Percentiles rank a stretch among this genome's conserved stretches.
phyloP scores from a whole-genome alignment of 306 rosid genomes.

The Pyrus bretschneideri region DNA sequence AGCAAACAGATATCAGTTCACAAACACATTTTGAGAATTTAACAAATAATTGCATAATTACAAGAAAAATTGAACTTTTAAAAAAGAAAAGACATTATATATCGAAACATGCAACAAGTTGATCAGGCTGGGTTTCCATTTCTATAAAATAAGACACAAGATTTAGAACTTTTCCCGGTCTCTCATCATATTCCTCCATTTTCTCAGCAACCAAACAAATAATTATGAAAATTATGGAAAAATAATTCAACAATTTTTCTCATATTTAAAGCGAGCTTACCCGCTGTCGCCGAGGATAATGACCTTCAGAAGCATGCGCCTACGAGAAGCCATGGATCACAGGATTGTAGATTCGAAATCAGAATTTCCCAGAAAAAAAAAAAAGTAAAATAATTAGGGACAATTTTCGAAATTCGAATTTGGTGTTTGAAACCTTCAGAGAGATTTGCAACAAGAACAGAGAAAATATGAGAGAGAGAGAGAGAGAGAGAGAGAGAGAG shows the following conservation, averaged over 20 bases:
- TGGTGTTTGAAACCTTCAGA: neutral
- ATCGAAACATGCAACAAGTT: neutral
- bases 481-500: neutral
- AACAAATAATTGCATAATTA: neutral
- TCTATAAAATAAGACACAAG: neutral
- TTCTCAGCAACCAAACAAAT: constrained; percentile 3
- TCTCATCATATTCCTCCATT: neutral
- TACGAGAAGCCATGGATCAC: constrained; percentile 78
- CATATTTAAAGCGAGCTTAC: constrained; percentile 26
- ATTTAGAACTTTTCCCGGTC: neutral
- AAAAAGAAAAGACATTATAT: neutral
- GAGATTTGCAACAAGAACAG: neutral
- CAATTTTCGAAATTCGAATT: neutral
- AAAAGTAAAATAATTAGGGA: neutral
- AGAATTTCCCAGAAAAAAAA: neutral
- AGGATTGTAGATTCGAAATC: neutral
- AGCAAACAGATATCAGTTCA: neutral
- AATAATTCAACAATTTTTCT: neutral
- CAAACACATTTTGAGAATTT: neutral
- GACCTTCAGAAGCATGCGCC: constrained; percentile 97
- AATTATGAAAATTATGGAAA: neutral
- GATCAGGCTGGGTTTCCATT: neutral
- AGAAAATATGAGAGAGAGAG: neutral
- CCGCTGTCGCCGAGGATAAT: constrained; percentile 99
- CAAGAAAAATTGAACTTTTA: neutral